Evolutionary conservation across 179 eudicot species (phyloP).

Genomic region (Camellia oleifera): DNA sequence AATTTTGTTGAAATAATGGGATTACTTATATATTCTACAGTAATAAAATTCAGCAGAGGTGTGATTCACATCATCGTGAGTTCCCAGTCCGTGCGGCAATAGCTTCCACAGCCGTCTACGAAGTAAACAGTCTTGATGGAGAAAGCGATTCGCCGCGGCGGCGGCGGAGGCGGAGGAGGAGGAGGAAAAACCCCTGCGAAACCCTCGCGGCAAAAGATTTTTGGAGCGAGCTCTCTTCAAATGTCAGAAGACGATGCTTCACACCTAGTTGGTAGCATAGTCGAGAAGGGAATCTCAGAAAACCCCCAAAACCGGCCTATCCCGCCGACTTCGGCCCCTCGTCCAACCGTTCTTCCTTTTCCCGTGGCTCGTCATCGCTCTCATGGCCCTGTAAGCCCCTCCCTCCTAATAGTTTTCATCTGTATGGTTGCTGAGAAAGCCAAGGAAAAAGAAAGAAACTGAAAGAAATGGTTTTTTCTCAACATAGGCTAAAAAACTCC

Average conservation of each 20-base stretch:
- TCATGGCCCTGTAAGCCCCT: conserved; percentile 67
- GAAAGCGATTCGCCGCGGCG: conserved; percentile 1
- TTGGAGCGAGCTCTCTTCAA: conserved; percentile 31
- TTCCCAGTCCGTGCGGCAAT: too few relatives aligned
- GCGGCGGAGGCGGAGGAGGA: conserved; percentile 13
- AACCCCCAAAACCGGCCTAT: conserved; percentile 16
- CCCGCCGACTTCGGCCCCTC: conserved; percentile 49
- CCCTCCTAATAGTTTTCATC: background rate
- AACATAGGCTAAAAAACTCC: background rate
- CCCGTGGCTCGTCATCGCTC: conserved; percentile 98
- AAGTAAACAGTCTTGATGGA: conserved; percentile 10
- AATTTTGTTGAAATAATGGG: too few relatives aligned
- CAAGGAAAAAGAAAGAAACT: background rate
- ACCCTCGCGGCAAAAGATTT: conserved; percentile 22
- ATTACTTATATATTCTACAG: too few relatives aligned
- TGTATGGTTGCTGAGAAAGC: background rate
- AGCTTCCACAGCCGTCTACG: background rate
- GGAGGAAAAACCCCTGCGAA: conserved; percentile 6
- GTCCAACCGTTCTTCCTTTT: conserved; percentile 70
- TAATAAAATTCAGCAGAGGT: too few relatives aligned
- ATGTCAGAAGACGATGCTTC: conserved; percentile 36
- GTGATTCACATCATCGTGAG: too few relatives aligned
- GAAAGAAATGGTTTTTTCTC: background rate
- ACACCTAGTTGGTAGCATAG: conserved; percentile 59
- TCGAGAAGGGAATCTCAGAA: conserved; percentile 62